Conservation (phyloP, 495 filamentous ascomycete species). For the Lasiosphaeria ovina region DNA sequence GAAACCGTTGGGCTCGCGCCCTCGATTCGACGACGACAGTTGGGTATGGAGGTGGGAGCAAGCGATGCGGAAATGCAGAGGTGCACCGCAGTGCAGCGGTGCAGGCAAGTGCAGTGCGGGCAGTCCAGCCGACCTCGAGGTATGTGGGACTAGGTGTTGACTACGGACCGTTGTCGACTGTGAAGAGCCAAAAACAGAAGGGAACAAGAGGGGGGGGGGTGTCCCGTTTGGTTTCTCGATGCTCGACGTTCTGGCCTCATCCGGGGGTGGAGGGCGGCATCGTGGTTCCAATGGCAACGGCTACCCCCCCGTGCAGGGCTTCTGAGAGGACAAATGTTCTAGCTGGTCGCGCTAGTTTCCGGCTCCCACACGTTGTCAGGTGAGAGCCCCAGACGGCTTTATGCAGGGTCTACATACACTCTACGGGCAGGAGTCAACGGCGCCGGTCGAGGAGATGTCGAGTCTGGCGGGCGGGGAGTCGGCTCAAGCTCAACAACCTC, state of each 20-base stretch:
- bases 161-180: no score
- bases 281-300: slow-evolving; percentile 32
- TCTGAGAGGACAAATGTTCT: slow-evolving; percentile 6
- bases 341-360: slow-evolving; percentile 24
- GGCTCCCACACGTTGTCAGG: slow-evolving; percentile 33
- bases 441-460: no score
- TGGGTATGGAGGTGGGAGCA: slow-evolving; percentile 17
- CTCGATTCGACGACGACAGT: slow-evolving; percentile 31
- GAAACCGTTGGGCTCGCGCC: slow-evolving; percentile 24
- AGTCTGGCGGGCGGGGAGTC: no score
- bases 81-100: slow-evolving; percentile 22
- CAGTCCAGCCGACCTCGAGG: neutral
- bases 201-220: neutral
- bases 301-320: slow-evolving; percentile 8
- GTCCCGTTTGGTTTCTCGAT: neutral
- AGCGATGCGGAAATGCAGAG: slow-evolving; percentile 20
- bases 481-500: no score
- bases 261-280: slow-evolving; percentile 17
- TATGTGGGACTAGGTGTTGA: no score
- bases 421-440: no score
- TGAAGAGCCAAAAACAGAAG: neutral
- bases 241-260: slow-evolving; percentile 11
- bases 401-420: slow-evolving; percentile 19
- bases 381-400: slow-evolving; percentile 14
- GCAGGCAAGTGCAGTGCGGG: slow-evolving; percentile 20